Evolutionary conservation across 2,329 filamentous ascomycete species (phyloP), one percentile per base, ranked within the genome.

Genomic region (Acrocalymma vagum): DNA sequence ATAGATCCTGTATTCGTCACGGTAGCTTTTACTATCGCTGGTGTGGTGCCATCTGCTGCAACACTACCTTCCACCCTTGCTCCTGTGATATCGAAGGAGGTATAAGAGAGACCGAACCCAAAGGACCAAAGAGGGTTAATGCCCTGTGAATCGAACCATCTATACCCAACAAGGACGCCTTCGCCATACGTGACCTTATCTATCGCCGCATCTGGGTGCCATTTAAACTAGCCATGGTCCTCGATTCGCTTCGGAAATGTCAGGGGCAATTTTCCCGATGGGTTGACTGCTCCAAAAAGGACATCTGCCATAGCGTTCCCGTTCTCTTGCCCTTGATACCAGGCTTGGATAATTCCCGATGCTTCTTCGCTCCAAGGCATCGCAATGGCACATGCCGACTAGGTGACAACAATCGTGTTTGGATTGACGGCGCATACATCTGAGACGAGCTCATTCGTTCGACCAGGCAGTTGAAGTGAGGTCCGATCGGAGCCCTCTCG

Each of bases 221-320:
- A 40, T 20, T 28, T 27, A 28, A 26, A 17, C 11, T 9, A 13
- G 3, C 29, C 37, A 38, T 44, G 31, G 62, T 95, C 88, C 17
- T 80, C 74, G 1, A 86, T 72, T 0, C 74, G 75, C 58, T 84
- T 86, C 9, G 87, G 88, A 27, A 95, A 85, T 0, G 89, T 94
- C 69, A 93, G 95, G 0, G 90, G 90, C 2, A 95, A 73, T 42
- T 87, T 85, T 11, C 90, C 90, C 34, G 82, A 88, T 0, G 84
- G 84, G 55, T 88, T 91, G 9, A 83, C 78, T 14, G 85, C 78
- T 5, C 90, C 90, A 38, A 90, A 87, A 2, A 95, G 72, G 1
- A 95, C 78, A 53, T 93, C 87, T 1, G 81, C 80, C 4, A 95
- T 75, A 0, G 90, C 88, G 45, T 87, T 85, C 11, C 90, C 90